phyloP scores from a whole-genome alignment of 1,139 yeast genomes.

The Taphrina betulina region DNA sequence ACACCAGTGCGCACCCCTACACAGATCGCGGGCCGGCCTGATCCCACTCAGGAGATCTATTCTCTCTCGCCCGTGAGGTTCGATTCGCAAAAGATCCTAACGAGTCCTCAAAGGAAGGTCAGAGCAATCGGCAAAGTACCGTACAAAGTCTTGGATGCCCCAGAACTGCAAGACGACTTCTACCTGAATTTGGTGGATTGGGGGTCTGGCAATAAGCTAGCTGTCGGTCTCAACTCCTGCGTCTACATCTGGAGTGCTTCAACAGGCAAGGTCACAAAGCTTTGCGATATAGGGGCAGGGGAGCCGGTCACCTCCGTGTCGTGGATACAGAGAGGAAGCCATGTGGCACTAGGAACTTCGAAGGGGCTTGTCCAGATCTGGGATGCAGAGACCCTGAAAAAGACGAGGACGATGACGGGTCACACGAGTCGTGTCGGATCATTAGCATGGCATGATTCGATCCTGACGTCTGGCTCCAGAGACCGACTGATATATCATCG shows the following conservation, averaged over 20 bases:
- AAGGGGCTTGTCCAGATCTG: conserved; percentile 89
- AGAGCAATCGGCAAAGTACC: conserved; percentile 77
- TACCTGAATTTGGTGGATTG: conserved; percentile 90
- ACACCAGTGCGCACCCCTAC: conserved; percentile 42
- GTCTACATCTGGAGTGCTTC: conserved; percentile 91
- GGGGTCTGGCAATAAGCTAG: conserved; percentile 87
- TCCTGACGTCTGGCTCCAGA: conserved; percentile 80
- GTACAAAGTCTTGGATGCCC: conserved; percentile 91
- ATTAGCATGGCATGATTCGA: conserved; percentile 91
- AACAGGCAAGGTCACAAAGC: conserved; percentile 76
- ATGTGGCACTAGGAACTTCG: conserved; percentile 86
- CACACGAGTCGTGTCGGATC: conserved; percentile 76
- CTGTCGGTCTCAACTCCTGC: conserved; percentile 84
- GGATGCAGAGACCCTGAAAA: conserved; percentile 84
- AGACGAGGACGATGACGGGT: conserved; percentile 89
- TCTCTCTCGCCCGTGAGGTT: conserved; percentile 85
- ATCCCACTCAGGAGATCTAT: conserved; percentile 56
- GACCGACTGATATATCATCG: conserved; percentile 83
- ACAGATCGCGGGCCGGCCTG: conserved; percentile 57
- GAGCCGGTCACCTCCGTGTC: conserved; percentile 75
- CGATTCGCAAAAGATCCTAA: conserved; percentile 73
- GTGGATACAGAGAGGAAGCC: conserved; percentile 84
- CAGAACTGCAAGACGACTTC: conserved; percentile 90
- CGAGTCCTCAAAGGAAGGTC: conserved; percentile 78
- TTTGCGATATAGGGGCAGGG: conserved; percentile 54